These are phyloP conservation scores for Laburnicola sp. DNA, from an alignment of 2,329 filamentous ascomycete species.

Conservation along the genomic window DNA sequence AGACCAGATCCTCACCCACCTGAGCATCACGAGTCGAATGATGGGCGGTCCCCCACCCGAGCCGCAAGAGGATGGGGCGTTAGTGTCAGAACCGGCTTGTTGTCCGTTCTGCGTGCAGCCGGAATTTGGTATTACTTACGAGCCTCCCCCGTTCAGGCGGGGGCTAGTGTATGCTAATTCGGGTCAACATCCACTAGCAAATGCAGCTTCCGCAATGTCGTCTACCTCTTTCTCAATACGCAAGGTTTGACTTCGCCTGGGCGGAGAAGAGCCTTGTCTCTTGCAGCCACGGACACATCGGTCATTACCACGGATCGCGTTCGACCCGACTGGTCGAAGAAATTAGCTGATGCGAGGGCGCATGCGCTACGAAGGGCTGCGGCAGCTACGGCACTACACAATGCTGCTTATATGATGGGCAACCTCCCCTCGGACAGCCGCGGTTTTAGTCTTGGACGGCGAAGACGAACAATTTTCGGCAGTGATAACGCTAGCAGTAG, in stretches of 20 bases:
- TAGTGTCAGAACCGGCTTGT: slow-evolving; percentile 87
- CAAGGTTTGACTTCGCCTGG: slow-evolving; percentile 47
- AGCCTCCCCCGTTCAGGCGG: slow-evolving; percentile 82
- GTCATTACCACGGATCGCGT: slow-evolving; percentile 93
- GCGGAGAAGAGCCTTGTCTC: slow-evolving; percentile 64
- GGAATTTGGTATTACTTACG: slow-evolving; percentile 95
- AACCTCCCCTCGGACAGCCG: slow-evolving; percentile 54
- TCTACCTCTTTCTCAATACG: slow-evolving; percentile 77
- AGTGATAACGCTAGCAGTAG: slow-evolving; percentile 52
- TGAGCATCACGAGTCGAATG: slow-evolving; percentile 64
- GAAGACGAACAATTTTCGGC: slow-evolving; percentile 56
- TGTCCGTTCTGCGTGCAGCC: slow-evolving; percentile 95
- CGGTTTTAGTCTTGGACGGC: slow-evolving; percentile 53
- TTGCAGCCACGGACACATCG: slow-evolving; percentile 80
- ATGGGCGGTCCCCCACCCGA: slow-evolving; percentile 46
- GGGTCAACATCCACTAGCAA: slow-evolving; percentile 56
- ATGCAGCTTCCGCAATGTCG: slow-evolving; percentile 72
- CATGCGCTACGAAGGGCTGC: slow-evolving; percentile 86
- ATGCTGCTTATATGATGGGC: slow-evolving; percentile 88
- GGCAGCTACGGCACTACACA: slow-evolving; percentile 90
- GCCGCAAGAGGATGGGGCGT: slow-evolving; percentile 59
- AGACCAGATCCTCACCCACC: slow-evolving; percentile 87
- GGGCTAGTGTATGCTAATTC: slow-evolving; percentile 72
- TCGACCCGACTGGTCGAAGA: slow-evolving; percentile 91
- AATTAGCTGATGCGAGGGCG: slow-evolving; percentile 79